Conservation (phyloP, 2,329 filamentous ascomycete genomes). For the Alternaria dauci region DNA sequence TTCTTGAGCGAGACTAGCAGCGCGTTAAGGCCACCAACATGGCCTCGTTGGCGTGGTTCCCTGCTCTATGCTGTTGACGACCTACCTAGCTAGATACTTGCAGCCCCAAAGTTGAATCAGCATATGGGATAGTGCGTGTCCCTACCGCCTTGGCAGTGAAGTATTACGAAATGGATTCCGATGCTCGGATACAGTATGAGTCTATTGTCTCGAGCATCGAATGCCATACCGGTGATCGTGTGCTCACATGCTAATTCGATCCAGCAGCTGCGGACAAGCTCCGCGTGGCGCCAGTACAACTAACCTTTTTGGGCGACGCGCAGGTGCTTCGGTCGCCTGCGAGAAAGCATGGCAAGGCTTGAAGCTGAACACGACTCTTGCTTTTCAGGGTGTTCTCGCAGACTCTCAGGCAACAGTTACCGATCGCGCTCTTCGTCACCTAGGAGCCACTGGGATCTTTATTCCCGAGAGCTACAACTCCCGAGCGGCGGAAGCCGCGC, state of each 20-base stretch:
- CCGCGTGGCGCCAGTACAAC: background rate
- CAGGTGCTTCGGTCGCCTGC: slow-evolving; percentile 7
- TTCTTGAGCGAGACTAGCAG: background rate
- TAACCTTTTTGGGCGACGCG: slow-evolving; percentile 2
- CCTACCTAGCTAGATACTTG: background rate
- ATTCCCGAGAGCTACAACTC: background rate
- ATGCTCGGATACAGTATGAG: background rate
- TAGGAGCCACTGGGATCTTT: background rate
- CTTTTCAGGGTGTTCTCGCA: background rate
- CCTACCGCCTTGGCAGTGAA: background rate
- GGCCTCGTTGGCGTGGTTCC: background rate
- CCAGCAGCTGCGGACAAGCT: slow-evolving; percentile 9
- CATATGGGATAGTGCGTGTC: background rate
- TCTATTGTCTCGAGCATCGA: background rate
- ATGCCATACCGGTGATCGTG: background rate
- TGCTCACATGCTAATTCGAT: slow-evolving; percentile 1
- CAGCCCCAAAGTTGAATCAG: background rate
- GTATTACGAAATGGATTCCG: background rate
- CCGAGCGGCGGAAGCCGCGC: background rate
- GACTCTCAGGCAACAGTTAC: background rate
- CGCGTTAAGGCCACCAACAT: background rate
- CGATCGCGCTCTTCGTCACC: background rate
- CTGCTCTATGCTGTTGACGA: background rate
- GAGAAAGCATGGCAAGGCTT: slow-evolving; percentile 24
- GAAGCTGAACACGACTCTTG: background rate